phyloP scores from a whole-genome alignment of 208 protist species.

The Naegleria lovaniensis region DNA sequence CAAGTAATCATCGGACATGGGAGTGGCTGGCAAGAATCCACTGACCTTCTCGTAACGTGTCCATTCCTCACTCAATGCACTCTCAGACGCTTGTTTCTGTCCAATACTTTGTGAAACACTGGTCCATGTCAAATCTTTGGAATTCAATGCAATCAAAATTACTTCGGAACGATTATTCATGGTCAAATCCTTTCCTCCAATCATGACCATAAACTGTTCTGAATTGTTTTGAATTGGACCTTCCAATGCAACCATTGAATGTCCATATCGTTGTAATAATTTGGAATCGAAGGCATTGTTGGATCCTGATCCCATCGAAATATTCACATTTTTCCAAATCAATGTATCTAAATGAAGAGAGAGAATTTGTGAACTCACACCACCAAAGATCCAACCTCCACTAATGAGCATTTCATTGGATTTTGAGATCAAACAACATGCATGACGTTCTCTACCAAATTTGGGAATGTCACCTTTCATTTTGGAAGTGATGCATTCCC shows the following conservation, averaged over 20 bases:
- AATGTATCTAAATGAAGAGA: neutral
- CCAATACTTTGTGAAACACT: neutral
- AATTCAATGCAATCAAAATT: neutral
- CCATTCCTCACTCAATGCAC: neutral
- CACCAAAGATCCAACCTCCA: neutral
- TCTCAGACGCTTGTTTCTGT: neutral
- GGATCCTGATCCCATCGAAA: too few species aligned
- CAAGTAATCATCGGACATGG: neutral
- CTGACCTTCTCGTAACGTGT: neutral
- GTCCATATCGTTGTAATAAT: neutral
- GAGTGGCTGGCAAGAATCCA: neutral
- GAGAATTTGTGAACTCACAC: neutral
- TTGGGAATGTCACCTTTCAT: neutral
- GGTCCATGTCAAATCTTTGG: neutral
- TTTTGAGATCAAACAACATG: neutral
- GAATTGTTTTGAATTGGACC: too few species aligned
- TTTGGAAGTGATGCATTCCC: neutral
- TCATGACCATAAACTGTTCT: neutral
- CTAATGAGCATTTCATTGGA: neutral
- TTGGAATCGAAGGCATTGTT: neutral
- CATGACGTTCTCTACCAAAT: neutral
- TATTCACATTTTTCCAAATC: neutral
- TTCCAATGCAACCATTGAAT: neutral
- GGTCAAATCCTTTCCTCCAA: neutral
- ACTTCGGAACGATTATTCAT: neutral